These are phyloP conservation scores for Penicillium crystallinum DNA, from an alignment of 495 filamentous ascomycete genomes.

Conservation along the genomic window DNA sequence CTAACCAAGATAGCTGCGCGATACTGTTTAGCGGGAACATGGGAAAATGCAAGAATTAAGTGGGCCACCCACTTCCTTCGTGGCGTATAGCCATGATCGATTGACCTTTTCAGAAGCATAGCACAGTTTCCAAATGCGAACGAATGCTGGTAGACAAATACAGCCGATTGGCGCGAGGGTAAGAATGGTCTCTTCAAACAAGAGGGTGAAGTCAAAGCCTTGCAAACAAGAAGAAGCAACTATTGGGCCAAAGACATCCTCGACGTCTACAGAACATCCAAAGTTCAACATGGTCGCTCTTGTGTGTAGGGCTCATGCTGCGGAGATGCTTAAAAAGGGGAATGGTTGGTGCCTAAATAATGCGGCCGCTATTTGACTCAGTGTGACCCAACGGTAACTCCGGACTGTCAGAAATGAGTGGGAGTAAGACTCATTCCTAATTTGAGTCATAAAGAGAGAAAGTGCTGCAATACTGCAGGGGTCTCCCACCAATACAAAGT, in stretches of 20 bases:
- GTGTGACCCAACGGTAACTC: too few species aligned
- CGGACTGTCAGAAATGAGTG: too few species aligned
- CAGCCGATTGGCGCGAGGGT: slow-evolving; percentile 4
- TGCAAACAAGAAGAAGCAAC: background rate
- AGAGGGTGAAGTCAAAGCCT: slow-evolving; percentile 20
- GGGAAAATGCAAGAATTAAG: background rate
- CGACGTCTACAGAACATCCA: background rate
- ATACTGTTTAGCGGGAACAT: background rate
- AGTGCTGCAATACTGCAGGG: too few species aligned
- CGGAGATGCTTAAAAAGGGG: too few species aligned
- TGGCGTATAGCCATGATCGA: slow-evolving; percentile 19
- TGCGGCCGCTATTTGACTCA: too few species aligned
- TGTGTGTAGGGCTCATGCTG: too few species aligned
- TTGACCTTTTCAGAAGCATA: slow-evolving; percentile 16
- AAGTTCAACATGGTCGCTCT: background rate
- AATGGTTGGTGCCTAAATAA: too few species aligned
- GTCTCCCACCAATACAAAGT: too few species aligned
- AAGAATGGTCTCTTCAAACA: slow-evolving; percentile 20
- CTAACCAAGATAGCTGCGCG: slow-evolving; percentile 5
- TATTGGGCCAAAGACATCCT: slow-evolving; percentile 1
- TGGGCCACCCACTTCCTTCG: slow-evolving; percentile 10
- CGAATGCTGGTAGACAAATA: background rate
- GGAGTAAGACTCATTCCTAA: too few species aligned
- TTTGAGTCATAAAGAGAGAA: too few species aligned
- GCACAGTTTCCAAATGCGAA: slow-evolving; percentile 10